Conservation (phyloP, 2,329 filamentous ascomycete species). For the Aspergillus jensenii region DNA sequence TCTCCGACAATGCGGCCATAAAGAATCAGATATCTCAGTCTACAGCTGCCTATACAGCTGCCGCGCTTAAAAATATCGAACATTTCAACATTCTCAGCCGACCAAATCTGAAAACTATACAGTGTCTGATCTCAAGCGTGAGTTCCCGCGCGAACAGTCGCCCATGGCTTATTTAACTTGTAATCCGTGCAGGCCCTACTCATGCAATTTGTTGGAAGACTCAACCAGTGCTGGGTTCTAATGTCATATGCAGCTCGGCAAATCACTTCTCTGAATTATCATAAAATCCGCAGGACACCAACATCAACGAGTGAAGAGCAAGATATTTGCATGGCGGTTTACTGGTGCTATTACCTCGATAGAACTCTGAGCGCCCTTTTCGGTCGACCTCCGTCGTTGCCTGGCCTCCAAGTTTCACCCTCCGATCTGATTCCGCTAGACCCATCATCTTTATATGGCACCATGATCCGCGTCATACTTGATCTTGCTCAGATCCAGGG, state of each 20-base stretch:
- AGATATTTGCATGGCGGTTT: constrained; percentile 21
- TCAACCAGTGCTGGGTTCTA: constrained; percentile 25
- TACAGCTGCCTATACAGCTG: constrained; percentile 20
- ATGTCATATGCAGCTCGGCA: constrained; percentile 27
- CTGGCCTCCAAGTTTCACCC: constrained; percentile 5
- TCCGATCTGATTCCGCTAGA: constrained; percentile 2
- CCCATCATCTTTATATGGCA: constrained; percentile 7
- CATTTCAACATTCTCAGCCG: constrained; percentile 19
- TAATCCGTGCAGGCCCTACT: constrained; percentile 19
- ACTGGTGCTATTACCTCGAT: constrained; percentile 31
- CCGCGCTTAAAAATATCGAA: constrained; percentile 16
- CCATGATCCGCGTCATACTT: constrained; percentile 8
- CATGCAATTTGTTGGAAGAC: constrained; percentile 26
- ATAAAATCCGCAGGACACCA: constrained; percentile 9
- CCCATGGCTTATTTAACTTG: not conserved
- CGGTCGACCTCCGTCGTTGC: constrained; percentile 21
- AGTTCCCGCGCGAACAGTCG: not conserved
- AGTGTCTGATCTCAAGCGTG: constrained; percentile 27
- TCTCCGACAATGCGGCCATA: constrained; percentile 14
- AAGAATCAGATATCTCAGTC: constrained; percentile 19
- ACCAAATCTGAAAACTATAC: constrained; percentile 21
- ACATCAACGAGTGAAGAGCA: constrained; percentile 11
- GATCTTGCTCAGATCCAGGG: constrained; percentile 17
- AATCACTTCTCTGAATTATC: constrained; percentile 24
- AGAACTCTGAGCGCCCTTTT: constrained; percentile 27